Percentiles rank a stretch among this genome's conserved stretches.
phyloP scores from a whole-genome alignment of 305 asterid species.

The Fraxinus albicans region DNA sequence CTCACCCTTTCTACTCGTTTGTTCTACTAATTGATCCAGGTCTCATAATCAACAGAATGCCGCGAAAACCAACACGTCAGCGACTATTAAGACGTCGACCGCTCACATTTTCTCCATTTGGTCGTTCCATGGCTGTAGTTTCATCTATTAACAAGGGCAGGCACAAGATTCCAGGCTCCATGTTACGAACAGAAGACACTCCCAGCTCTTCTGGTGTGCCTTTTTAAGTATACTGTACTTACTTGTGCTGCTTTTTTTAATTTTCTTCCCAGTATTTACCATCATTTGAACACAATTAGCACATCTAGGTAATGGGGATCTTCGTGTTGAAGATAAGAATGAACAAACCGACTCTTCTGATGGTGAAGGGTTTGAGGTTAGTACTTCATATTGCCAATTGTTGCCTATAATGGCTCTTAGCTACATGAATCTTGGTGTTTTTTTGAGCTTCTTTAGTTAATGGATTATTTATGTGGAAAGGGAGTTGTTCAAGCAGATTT shows the following conservation, averaged over 20 bases:
- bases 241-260: conserved; percentile 16
- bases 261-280: not conserved
- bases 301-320: conserved; percentile 39
- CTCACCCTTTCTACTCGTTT: not conserved
- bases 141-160: conserved; percentile 39
- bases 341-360: conserved; percentile 52
- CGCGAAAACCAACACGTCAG: conserved; percentile 38
- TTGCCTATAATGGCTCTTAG: conserved; percentile 2
- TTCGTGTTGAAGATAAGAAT: conserved; percentile 24
- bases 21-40: conserved; percentile 11
- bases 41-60: conserved; percentile 44
- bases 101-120: conserved; percentile 66
- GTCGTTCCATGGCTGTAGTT: conserved; percentile 55
- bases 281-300: conserved; percentile 8
- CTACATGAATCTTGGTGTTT: not conserved
- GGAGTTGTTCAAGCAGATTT: conserved; percentile 87
- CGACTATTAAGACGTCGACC: conserved; percentile 34
- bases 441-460: not conserved
- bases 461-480: conserved; percentile 34
- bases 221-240: conserved; percentile 13
- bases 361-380: conserved; percentile 66
- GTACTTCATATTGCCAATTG: conserved; percentile 18
- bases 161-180: conserved; percentile 28
- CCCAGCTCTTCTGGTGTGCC: conserved; percentile 46
- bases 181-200: conserved; percentile 25